Conservation (phyloP, 495 filamentous ascomycete species). For the Paragyromitra xinjiangensis region DNA sequence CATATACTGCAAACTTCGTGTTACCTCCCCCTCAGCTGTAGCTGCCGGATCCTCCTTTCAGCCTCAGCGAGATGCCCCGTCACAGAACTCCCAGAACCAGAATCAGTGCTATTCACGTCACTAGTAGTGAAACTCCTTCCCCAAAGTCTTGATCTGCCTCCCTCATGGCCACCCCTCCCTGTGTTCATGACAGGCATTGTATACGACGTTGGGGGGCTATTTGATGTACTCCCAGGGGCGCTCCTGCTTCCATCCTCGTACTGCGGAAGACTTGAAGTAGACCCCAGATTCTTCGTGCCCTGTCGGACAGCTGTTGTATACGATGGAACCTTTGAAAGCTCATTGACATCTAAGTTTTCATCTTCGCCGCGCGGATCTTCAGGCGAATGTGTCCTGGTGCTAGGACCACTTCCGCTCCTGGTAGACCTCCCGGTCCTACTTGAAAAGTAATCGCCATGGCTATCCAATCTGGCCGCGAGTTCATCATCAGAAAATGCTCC, state of each 20-base stretch:
- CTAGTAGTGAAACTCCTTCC: slow-evolving; percentile 29
- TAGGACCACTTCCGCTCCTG: slow-evolving; percentile 28
- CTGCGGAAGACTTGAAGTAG: slow-evolving; percentile 62
- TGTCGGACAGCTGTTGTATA: slow-evolving; percentile 79
- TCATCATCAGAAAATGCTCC: slow-evolving; percentile 42
- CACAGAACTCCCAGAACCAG: slow-evolving; percentile 11
- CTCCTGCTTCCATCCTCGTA: slow-evolving; percentile 64
- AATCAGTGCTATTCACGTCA: slow-evolving; percentile 19
- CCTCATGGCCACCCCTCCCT: slow-evolving; percentile 50
- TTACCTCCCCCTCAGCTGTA: slow-evolving; percentile 38
- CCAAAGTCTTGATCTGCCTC: slow-evolving; percentile 45
- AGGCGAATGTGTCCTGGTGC: slow-evolving; percentile 45
- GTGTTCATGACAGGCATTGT: slow-evolving; percentile 57
- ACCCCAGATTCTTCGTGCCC: slow-evolving; percentile 63
- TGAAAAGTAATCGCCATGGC: slow-evolving; percentile 44
- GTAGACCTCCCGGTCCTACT: slow-evolving; percentile 28
- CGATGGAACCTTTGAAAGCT: slow-evolving; percentile 78
- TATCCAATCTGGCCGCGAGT: slow-evolving; percentile 28
- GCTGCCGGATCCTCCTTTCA: slow-evolving; percentile 37
- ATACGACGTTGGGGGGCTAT: slow-evolving; percentile 49
- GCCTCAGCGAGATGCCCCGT: slow-evolving; percentile 19
- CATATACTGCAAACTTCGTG: background rate
- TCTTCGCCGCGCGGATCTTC: slow-evolving; percentile 25
- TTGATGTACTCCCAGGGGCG: slow-evolving; percentile 57
- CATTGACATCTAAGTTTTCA: slow-evolving; percentile 70